These are phyloP conservation scores for Knufia petricola DNA, from an alignment of 2,329 filamentous ascomycete species.

Conservation along the genomic window DNA sequence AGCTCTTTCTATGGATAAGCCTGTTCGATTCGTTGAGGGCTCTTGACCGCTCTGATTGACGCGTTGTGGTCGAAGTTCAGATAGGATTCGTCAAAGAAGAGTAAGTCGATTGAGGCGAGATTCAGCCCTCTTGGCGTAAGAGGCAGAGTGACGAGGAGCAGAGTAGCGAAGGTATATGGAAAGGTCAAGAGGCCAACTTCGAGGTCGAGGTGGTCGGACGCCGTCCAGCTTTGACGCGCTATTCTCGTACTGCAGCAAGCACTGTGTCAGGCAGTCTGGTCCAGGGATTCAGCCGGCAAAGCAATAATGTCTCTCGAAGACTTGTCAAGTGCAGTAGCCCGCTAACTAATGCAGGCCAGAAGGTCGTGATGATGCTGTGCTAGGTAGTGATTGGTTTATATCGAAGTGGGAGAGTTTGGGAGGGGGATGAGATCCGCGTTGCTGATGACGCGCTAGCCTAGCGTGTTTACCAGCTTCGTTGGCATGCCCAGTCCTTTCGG, in stretches of 20 bases:
- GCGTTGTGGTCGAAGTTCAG: too few species aligned
- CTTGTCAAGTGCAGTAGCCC: slow-evolving; percentile 9
- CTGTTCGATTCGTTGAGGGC: too few species aligned
- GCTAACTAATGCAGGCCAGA: slow-evolving; percentile 20
- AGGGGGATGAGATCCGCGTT: neutral
- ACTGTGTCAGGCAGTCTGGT: slow-evolving; percentile 12
- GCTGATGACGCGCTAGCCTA: neutral
- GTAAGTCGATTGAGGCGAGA: slow-evolving; percentile 4
- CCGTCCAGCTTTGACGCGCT: slow-evolving; percentile 4
- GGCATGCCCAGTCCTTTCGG: too few species aligned
- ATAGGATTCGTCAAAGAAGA: neutral
- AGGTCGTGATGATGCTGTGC: slow-evolving; percentile 3
- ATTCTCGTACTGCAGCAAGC: slow-evolving; percentile 12
- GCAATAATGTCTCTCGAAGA: slow-evolving; percentile 4
- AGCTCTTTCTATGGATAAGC: too few species aligned
- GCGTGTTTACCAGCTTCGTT: slow-evolving; percentile 5
- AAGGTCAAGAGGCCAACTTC: slow-evolving; percentile 11
- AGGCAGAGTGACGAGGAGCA: slow-evolving; percentile 8
- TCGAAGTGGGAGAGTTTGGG: slow-evolving; percentile 5
- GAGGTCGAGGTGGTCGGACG: slow-evolving; percentile 14
- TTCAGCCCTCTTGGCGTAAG: neutral
- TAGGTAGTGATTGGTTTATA: slow-evolving; percentile 20
- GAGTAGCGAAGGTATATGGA: slow-evolving; percentile 10
- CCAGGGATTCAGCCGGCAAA: slow-evolving; percentile 7
- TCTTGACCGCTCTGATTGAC: neutral